Percentiles rank a stretch among this genome's conserved stretches.
phyloP scores from a whole-genome alignment of 2,329 filamentous ascomycete species.

The Cordyceps javanica region DNA sequence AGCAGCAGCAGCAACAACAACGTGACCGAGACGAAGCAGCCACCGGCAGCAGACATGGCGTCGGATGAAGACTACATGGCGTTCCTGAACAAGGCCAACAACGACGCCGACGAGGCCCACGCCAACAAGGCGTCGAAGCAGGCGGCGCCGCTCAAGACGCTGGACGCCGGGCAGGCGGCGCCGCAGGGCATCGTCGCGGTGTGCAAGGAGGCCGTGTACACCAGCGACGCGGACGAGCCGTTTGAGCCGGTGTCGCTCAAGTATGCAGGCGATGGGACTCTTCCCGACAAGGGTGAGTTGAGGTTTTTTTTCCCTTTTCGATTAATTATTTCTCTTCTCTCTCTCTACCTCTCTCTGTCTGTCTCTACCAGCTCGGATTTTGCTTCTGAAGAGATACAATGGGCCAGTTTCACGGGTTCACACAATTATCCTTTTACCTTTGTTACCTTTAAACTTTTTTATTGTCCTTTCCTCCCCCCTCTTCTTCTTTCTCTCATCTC shows the following conservation, averaged over 20 bases:
- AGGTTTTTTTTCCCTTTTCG: background rate
- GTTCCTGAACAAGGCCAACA: constrained; percentile 83
- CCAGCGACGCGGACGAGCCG: constrained; percentile 78
- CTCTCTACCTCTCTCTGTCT: no score
- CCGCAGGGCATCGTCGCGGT: constrained; percentile 51
- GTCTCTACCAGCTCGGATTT: no score
- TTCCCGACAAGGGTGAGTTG: constrained; percentile 57
- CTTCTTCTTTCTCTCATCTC: no score
- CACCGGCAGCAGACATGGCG: constrained; percentile 46
- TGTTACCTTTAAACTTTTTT: no score
- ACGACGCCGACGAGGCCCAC: constrained; percentile 61
- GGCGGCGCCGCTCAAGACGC: constrained; percentile 41
- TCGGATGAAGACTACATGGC: constrained; percentile 77
- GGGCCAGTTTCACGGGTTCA: background rate
- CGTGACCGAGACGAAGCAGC: background rate
- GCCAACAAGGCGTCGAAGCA: constrained; percentile 24
- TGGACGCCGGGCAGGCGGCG: constrained; percentile 49
- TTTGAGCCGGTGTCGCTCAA: constrained; percentile 70
- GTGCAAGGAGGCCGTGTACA: constrained; percentile 56
- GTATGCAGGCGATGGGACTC: constrained; percentile 44
- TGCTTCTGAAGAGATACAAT: no score
- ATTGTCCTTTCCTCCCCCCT: no score
- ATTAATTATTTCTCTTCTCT: background rate
- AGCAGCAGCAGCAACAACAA: no score
- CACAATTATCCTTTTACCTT: background rate